phyloP scores from a whole-genome alignment of 331 rosid genomes.

The Malus hybrid region DNA sequence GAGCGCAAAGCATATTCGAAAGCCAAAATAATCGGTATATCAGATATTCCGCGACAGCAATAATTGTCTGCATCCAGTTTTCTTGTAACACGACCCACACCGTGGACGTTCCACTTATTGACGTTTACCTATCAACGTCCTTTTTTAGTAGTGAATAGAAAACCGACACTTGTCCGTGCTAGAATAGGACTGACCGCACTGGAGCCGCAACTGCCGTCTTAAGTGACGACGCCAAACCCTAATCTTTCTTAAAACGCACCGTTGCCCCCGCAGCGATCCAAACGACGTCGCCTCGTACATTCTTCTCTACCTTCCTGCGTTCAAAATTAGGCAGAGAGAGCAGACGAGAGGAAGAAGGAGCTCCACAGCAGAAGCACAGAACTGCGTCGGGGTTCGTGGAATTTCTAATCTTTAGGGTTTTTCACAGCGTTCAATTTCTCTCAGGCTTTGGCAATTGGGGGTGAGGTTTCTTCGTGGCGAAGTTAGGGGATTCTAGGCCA shows the following conservation, averaged over 20 bases:
- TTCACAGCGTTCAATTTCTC: background rate
- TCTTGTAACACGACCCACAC: background rate
- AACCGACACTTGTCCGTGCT: background rate
- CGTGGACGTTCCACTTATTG: background rate
- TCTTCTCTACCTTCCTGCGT: conserved; percentile 7
- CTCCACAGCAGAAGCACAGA: conserved; percentile 4
- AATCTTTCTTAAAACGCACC: background rate
- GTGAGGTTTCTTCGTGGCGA: background rate
- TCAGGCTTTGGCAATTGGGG: background rate
- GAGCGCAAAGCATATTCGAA: background rate
- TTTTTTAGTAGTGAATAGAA: fast-evolving
- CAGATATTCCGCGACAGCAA: background rate
- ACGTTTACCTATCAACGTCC: background rate
- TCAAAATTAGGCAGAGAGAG: conserved; percentile 25
- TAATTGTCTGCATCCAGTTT: background rate
- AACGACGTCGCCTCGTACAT: conserved; percentile 15
- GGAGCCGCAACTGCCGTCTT: background rate
- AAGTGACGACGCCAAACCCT: conserved; percentile 1
- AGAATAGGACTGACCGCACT: background rate
- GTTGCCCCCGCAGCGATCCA: background rate
- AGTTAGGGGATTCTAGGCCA: conserved; percentile 1
- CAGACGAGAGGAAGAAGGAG: background rate
- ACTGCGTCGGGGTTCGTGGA: background rate
- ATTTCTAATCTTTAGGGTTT: background rate
- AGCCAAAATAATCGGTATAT: background rate